Evolutionary conservation across 2,329 filamentous ascomycete genomes (phyloP).

Genomic region (Phyllosticta paracitricarpa): DNA sequence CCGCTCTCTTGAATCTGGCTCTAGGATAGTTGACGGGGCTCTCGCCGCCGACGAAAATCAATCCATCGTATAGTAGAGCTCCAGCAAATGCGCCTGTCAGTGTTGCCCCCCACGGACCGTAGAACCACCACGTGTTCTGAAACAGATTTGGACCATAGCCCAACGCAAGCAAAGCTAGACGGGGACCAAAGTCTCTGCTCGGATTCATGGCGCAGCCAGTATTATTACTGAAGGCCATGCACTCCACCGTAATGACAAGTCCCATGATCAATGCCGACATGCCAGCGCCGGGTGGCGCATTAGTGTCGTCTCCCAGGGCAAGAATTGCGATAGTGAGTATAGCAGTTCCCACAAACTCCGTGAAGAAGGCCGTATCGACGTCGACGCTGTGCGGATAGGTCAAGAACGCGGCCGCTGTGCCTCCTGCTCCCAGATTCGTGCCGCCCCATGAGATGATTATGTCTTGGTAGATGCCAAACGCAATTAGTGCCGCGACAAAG

Average conservation of each 20-base stretch:
- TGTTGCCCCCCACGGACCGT: constrained; percentile 26
- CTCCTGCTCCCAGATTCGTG: constrained; percentile 10
- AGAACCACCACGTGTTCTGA: constrained; percentile 24
- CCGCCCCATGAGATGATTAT: constrained; percentile 20
- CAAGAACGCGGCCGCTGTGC: constrained; percentile 20
- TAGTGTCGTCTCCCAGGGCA: constrained; percentile 33
- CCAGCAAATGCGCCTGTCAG: constrained; percentile 25
- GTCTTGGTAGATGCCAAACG: constrained; percentile 28
- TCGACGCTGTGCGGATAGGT: constrained; percentile 19
- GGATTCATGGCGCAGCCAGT: constrained; percentile 29
- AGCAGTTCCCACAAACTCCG: constrained; percentile 26
- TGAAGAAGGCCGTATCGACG: constrained; percentile 27
- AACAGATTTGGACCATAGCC: constrained; percentile 21
- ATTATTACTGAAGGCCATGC: constrained; percentile 21
- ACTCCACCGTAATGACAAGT: constrained; percentile 11
- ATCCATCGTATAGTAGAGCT: constrained; percentile 24
- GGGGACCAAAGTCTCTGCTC: constrained; percentile 26
- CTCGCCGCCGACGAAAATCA: constrained; percentile 31
- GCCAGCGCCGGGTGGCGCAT: constrained; percentile 35
- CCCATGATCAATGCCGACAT: constrained; percentile 28
- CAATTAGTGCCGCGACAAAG: constrained; percentile 24
- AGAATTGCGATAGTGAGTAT: constrained; percentile 22
- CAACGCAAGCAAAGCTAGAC: constrained; percentile 23
- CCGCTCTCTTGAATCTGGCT: constrained; percentile 1
- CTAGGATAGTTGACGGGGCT: constrained; percentile 24